Evolutionary conservation across 805 yeast species (phyloP).

Genomic region (Nakazawaea anatomiae): DNA sequence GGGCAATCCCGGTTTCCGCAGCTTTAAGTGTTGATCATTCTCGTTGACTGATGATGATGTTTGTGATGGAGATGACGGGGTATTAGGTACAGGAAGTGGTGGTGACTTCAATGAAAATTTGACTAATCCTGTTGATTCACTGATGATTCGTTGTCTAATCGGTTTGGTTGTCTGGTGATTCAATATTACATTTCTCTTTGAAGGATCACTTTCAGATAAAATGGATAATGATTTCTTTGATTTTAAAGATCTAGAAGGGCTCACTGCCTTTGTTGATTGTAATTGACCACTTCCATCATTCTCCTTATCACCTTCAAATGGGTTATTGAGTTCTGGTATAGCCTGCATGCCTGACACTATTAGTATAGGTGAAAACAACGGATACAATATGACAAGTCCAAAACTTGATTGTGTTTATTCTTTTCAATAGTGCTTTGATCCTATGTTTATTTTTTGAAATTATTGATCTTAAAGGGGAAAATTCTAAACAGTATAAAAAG

Average conservation of each 20-base stretch:
- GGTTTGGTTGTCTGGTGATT: slow-evolving; percentile 20
- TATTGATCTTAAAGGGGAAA: slow-evolving; percentile 1
- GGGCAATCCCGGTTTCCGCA: slow-evolving; percentile 23
- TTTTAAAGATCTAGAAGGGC: slow-evolving; percentile 9
- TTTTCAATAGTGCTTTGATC: no score
- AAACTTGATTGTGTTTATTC: no score
- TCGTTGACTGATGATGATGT: slow-evolving; percentile 1
- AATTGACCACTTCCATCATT: background rate
- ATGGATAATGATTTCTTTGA: slow-evolving; percentile 29
- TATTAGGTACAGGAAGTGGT: background rate
- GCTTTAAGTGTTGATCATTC: background rate
- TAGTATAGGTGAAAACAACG: no score
- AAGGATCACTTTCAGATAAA: slow-evolving; percentile 15
- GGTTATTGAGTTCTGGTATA: slow-evolving; percentile 3
- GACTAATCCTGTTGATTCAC: slow-evolving; percentile 46
- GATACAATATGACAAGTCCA: no score
- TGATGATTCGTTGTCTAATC: slow-evolving; percentile 33
- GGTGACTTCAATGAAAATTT: slow-evolving; percentile 31
- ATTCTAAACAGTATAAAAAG: background rate
- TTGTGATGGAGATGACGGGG: background rate
- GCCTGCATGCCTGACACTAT: background rate
- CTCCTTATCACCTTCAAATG: slow-evolving; percentile 1
- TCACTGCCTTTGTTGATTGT: background rate
- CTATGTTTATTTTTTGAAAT: no score
- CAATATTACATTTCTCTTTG: slow-evolving; percentile 5